phyloP scores from a whole-genome alignment of 768 basidiomycete genomes.

The Sistotremastrum niveocremeum region DNA sequence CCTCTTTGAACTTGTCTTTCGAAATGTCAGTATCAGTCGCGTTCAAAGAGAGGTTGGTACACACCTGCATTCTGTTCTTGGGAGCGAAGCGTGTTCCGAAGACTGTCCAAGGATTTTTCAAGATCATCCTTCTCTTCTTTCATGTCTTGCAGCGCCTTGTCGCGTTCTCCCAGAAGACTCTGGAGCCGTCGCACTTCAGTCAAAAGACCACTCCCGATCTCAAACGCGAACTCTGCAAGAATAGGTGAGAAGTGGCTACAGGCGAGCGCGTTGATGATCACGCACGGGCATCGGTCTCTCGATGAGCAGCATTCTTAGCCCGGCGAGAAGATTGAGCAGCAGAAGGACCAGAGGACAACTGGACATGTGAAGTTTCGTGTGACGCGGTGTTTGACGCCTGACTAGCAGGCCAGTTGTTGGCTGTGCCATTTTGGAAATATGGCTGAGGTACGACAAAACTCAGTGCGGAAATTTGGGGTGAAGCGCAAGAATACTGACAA shows the following conservation, averaged over 20 bases:
- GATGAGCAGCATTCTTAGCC: constrained; percentile 83
- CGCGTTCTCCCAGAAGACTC: constrained; percentile 78
- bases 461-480: constrained; percentile 4
- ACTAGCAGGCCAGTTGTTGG: too few species aligned
- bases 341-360: constrained; percentile 47
- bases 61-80: constrained; percentile 73
- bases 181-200: constrained; percentile 89
- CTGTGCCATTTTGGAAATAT: too few species aligned
- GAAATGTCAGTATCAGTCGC: constrained; percentile 3
- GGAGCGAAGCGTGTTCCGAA: constrained; percentile 57
- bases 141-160: constrained; percentile 84
- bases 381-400: background rate
- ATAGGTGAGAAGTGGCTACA: constrained; percentile 9
- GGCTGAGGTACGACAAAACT: background rate
- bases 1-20: constrained; percentile 89
- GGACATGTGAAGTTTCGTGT: constrained; percentile 17
- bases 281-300: constrained; percentile 80
- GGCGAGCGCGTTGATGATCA: constrained; percentile 12
- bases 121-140: constrained; percentile 87
- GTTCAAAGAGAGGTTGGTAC: constrained; percentile 12
- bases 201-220: constrained; percentile 86
- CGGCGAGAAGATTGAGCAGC: constrained; percentile 73
- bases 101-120: constrained; percentile 62
- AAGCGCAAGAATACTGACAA: background rate
- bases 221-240: constrained; percentile 83